Conservation (phyloP, 1,284 basidiomycete genomes). For the Termitomyces sp. region DNA sequence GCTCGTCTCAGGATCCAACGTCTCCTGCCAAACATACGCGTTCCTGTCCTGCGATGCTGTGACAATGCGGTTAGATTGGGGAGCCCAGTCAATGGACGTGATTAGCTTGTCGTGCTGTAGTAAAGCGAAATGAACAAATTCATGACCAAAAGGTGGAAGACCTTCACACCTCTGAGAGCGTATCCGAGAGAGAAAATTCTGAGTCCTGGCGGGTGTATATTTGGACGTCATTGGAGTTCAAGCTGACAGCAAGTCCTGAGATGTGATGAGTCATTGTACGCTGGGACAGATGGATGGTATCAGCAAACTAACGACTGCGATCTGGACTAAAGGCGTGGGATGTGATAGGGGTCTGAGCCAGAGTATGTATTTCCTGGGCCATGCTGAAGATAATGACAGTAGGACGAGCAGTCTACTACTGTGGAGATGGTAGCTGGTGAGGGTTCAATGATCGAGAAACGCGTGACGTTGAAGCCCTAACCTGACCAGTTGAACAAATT, state of each 20-base stretch:
- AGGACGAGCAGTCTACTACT: slow-evolving; percentile 82
- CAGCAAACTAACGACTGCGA: slow-evolving; percentile 62
- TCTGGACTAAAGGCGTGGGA: slow-evolving; percentile 93
- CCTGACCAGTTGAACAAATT: too few relatives aligned
- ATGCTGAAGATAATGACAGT: slow-evolving; percentile 46
- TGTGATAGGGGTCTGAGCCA: slow-evolving; percentile 82
- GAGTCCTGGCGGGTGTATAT: slow-evolving; percentile 69
- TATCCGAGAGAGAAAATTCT: slow-evolving; percentile 78
- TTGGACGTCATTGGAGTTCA: slow-evolving; percentile 88
- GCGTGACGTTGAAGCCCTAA: background rate
- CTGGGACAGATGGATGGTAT: background rate
- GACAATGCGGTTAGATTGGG: slow-evolving; percentile 93
- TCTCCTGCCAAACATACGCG: slow-evolving; percentile 96
- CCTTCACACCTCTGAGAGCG: slow-evolving; percentile 74
- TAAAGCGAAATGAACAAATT: background rate
- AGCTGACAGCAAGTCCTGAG: slow-evolving; percentile 87
- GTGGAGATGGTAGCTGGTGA: slow-evolving; percentile 24
- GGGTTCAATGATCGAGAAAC: slow-evolving; percentile 6
- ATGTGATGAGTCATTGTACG: background rate
- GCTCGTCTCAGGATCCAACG: slow-evolving; percentile 66
- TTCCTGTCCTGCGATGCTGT: slow-evolving; percentile 98
- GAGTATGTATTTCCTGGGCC: slow-evolving; percentile 76
- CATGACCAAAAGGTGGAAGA: background rate
- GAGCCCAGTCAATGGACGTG: slow-evolving; percentile 99
- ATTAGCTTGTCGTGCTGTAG: slow-evolving; percentile 94